Evolutionary conservation across 73 alveolate genomes (phyloP), one percentile per base, ranked within the genome.

Genomic region (Durusdinium trenchii): DNA sequence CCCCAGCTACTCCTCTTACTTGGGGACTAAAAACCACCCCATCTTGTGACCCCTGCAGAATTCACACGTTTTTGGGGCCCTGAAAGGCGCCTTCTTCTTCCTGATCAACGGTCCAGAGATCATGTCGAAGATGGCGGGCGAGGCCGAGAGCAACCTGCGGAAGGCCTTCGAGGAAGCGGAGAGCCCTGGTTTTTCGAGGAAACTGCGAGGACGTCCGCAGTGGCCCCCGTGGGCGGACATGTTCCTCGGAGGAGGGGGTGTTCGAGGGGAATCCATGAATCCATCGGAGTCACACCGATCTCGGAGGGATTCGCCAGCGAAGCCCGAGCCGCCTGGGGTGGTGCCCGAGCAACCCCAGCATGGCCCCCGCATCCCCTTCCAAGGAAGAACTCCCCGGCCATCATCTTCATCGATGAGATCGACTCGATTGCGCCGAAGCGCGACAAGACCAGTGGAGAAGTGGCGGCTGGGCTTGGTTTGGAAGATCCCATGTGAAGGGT

Each of bases 81-180:
- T 38, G 23, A 32, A 20, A 75, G 99, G 99, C 94, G 99, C 99
- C 48, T 99, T 99, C 99, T 99, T 99, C 99, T 99, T 99, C 87
- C 99, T 99, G 86, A 99, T 99, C 95, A 99, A 99, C 92, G 99
- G 99, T 46, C 99, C 99, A 12, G 99, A 99, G 99, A 95, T 99
- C 99, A 99, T 99, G 99, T 99, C 99, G 81, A 99, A 99, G 98
- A 99, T 99, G 99, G 99, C 99, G 54, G 99, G 99, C 82, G 99
- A 99, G 99, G 99, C 99, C 35, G 99, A 99, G 98, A 99, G 99
- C 57, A 99, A 99, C 99, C 98, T 99, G 69, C 99, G 99, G 99
- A 99, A 99, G 95, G 99, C 99, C 42, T 99, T 99, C 99, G 99
- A 99, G 99, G 99, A 99, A 98, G 99, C 99, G 0, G 99, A 99